Evolutionary conservation across 257 asterid genomes (phyloP), one percentile per base, ranked within the genome.

Genomic region (Forsythia viridissima): DNA sequence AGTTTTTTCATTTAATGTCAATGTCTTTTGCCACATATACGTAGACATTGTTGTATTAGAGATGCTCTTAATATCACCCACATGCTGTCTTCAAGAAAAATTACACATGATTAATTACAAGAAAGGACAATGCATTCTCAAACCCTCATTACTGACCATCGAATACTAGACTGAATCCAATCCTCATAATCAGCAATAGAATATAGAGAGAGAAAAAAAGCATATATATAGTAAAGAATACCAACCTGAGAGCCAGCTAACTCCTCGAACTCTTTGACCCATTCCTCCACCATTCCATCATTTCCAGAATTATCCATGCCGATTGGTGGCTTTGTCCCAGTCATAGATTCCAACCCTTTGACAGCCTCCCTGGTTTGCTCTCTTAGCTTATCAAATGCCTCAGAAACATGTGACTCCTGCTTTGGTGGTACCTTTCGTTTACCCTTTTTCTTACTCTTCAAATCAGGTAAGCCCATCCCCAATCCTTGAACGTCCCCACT

Each of bases 181-280:
- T 30, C 34, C 34, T 30, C 34, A 30, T 30, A 30, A 30, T 30
- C 34, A 30, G 34, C 34, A 30, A 30, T 30, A 30, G 34, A 63
- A 48, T 59, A 77, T 69, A 46, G 12, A 41, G 46, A 43, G 10
- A 36, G 74, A 51, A 21, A 57, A 30, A 1, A 30, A 30, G 34
- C 2, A 30, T 30, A 30, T 1, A 30, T 30, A 30, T 30, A 30
- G 34, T 30, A 30, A 30, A 75, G 39, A 48, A 48, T n/a, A 76
- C 86, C 12, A 88, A 96, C 99, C 99, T 92, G 97, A 39, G 97
- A 86, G 13, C 94, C 97, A 77, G 99, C 97, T 79, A 93, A 93
- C 86, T 93, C 98, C 82, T 93, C 99, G 84, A 93, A 96, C 87
- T 93, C 98, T 90, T 96, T 96, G 66, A 91, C 96, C 99, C 94